These are phyloP conservation scores for Coemansia sp. DNA, from an alignment of 192 early-diverging fungal species.

Conservation along the genomic window DNA sequence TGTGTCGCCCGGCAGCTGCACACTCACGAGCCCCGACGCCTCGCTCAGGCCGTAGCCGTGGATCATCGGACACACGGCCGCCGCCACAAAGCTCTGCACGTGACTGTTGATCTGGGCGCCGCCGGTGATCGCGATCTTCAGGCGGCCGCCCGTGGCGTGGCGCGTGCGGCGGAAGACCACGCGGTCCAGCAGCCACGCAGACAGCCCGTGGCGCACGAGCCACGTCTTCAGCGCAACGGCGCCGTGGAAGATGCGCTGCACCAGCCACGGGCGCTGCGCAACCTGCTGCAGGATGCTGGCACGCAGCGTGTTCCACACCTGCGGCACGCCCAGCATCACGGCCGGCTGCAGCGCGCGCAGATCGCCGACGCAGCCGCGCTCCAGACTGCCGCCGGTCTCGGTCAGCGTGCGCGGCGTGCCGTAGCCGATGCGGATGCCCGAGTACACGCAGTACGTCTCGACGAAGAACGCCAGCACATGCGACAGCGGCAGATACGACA, in stretches of 20 bases:
- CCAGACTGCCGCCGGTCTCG: constrained; percentile 70
- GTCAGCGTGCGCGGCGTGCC: constrained; percentile 74
- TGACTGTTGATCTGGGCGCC: constrained; percentile 85
- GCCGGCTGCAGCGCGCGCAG: constrained; percentile 72
- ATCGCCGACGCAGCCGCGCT: constrained; percentile 70
- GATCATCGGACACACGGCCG: constrained; percentile 75
- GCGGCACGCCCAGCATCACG: constrained; percentile 80
- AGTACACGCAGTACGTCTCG: constrained; percentile 70
- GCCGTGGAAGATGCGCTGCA: constrained; percentile 72
- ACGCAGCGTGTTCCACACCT: constrained; percentile 85
- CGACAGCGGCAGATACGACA: constrained; percentile 85
- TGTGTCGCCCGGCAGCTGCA: constrained; percentile 65
- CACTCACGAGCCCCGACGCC: constrained; percentile 69
- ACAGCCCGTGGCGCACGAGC: constrained; percentile 60
- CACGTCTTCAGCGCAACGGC: constrained; percentile 72
- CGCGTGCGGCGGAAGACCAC: constrained; percentile 83
- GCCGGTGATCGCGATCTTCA: constrained; percentile 79
- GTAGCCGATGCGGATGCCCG: constrained; percentile 67
- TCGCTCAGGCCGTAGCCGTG: constrained; percentile 90
- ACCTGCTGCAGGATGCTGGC: constrained; percentile 76
- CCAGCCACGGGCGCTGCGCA: constrained; percentile 47
- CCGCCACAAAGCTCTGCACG: constrained; percentile 82
- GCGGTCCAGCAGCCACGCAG: constrained; percentile 69
- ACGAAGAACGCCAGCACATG: constrained; percentile 88
- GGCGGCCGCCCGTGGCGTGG: constrained; percentile 79